Base-by-base conservation (phyloP, 2,329 filamentous ascomycete genomes). In the Dothidotthia symphoricarpi region DNA sequence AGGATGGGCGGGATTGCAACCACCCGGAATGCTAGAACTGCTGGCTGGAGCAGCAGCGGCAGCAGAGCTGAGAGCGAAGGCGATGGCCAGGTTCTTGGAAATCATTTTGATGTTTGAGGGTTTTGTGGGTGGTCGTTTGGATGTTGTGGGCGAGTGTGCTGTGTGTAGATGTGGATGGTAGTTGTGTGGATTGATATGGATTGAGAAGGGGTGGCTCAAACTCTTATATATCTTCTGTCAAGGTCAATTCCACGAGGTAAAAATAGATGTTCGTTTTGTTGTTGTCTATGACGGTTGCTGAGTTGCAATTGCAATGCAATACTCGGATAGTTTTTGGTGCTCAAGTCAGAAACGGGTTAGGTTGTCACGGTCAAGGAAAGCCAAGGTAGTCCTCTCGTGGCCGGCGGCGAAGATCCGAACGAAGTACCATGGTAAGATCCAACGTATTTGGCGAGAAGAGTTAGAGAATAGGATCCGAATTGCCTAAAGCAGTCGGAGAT, bases 81-180 rank as follows among this genome's bases (percentile, higher is more conserved):
- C 43, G 27, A 46, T 16, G 13, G 39, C 28, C 29, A 41, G 25
- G 9, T 36, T 27, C 16, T 39, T 43, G 27, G 39, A 22, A 14
- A 41, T 31, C 46, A 49, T 49, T 2, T 39, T 43, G 28, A 34
- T 45, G 34, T 31, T 46, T 15, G 31, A 14, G 9, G 41, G 41
- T 19, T 22, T 17, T 9, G 22, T 19, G 19, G 7, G n/a, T 28
- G 11, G n/a, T n/a, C 14, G 19, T 16, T 15, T 12, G 28, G 25
- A 26, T 4, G 19, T 32, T 27, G 31, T 26, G 28, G 14, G 16
- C 14, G 16, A 14, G 2, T 22, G 11, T 27, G 10, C 13, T n/a
- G 26, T 27, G 16, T 11, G 19, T 24, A 10, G 8, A n/a, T 30
- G 24, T 27, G 10, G 28, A 16, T 30, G 31, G 15, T 35, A 24